Evolutionary conservation across 441 rosid species (phyloP).

Genomic region (Arabidopsis lyrata): DNA sequence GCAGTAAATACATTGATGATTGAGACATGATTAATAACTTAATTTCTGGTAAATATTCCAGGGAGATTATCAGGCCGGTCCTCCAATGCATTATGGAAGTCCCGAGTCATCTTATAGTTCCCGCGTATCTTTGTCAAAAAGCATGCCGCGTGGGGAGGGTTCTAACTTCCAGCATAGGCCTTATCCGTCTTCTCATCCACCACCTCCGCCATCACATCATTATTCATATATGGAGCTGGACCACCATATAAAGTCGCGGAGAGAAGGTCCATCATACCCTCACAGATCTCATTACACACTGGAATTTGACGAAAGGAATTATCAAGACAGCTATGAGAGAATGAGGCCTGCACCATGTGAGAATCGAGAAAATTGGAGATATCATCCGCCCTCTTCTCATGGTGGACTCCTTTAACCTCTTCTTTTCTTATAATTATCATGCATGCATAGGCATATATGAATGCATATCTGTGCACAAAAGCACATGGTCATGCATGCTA

Average conservation of each 20-base stretch:
- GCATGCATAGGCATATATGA: neutral
- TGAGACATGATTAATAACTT: conserved; percentile 13
- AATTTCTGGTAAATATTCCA: conserved; percentile 55
- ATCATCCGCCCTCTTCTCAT: conserved; percentile 58
- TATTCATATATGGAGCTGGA: conserved; percentile 69
- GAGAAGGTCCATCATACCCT: conserved; percentile 67
- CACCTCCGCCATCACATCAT: conserved; percentile 61
- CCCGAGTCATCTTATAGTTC: conserved; percentile 60
- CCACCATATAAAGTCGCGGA: conserved; percentile 61
- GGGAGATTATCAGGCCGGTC: conserved; percentile 52
- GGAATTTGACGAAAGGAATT: conserved; percentile 60
- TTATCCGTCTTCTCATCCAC: conserved; percentile 66
- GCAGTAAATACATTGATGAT: conserved; percentile 16
- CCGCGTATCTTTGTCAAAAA: conserved; percentile 49
- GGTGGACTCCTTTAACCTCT: conserved; percentile 45
- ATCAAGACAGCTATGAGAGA: conserved; percentile 76
- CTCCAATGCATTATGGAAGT: conserved; percentile 57
- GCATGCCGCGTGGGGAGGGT: conserved; percentile 59
- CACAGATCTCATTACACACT: conserved; percentile 63
- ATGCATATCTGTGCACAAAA: neutral
- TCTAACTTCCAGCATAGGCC: conserved; percentile 60
- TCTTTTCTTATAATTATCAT: neutral
- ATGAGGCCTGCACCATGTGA: conserved; percentile 72
- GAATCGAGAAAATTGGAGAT: conserved; percentile 73
- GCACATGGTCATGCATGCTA: conserved; percentile 37